These are phyloP conservation scores for Cicer yamashitae DNA, from an alignment of 306 rosid genomes.

Conservation along the genomic window DNA sequence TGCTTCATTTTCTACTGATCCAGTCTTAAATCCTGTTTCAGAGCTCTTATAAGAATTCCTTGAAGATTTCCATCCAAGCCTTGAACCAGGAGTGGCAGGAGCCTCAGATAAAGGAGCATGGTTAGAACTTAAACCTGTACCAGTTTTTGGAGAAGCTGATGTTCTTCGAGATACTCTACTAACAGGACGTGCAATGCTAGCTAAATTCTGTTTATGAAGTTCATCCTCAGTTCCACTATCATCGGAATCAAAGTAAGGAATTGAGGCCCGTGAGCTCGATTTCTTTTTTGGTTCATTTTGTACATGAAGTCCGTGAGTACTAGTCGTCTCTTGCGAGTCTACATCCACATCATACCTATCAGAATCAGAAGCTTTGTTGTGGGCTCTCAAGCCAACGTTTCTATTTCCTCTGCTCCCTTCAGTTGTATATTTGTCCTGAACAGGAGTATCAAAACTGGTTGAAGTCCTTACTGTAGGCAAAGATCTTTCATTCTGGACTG, in stretches of 20 bases:
- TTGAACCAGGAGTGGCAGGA: conserved; percentile 46
- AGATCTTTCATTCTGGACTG: conserved; percentile 53
- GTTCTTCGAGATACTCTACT: conserved; percentile 71
- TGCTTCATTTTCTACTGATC: conserved; percentile 43
- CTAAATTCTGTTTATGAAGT: conserved; percentile 51
- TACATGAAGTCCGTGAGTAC: conserved; percentile 39
- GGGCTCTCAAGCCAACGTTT: conserved; percentile 39
- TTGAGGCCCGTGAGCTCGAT: conserved; percentile 51
- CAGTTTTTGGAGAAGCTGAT: conserved; percentile 53
- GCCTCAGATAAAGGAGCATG: conserved; percentile 38
- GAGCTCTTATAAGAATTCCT: conserved; percentile 56
- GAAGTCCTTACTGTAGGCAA: conserved; percentile 51
- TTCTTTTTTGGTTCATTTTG: conserved; percentile 54
- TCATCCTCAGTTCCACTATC: conserved; percentile 63
- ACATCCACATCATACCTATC: conserved; percentile 45
- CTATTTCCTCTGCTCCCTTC: conserved; percentile 49
- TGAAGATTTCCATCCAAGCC: conserved; percentile 61
- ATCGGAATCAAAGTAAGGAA: conserved; percentile 58
- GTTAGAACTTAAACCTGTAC: conserved; percentile 43
- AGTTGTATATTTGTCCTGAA: conserved; percentile 48
- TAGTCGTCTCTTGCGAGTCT: conserved; percentile 45
- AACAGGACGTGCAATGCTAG: conserved; percentile 47
- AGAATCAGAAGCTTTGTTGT: conserved; percentile 47
- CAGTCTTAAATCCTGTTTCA: conserved; percentile 43
- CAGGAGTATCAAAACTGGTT: conserved; percentile 46